Evolutionary conservation across 208 protist species (phyloP).

Genomic region (Wallacemonas rigidus): DNA sequence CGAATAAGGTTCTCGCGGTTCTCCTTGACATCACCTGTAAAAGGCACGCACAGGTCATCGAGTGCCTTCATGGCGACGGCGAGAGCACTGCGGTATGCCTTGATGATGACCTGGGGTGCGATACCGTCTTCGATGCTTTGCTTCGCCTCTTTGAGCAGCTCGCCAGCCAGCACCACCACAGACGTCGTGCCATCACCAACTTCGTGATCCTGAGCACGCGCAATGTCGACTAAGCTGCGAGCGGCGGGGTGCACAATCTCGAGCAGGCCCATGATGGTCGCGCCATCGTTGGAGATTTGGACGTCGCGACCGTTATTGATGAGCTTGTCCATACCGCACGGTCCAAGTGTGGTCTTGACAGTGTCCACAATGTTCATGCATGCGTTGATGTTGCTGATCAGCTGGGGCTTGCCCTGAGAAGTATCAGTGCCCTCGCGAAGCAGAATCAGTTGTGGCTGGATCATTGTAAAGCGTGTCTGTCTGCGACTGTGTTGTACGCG

Average conservation of each 20-base stretch:
- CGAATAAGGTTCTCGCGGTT: constrained; percentile 88
- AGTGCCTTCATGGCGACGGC: constrained; percentile 81
- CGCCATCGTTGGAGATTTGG: constrained; percentile 99
- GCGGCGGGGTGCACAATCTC: constrained; percentile 99
- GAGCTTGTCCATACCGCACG: constrained; percentile 99
- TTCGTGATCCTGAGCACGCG: constrained; percentile 97
- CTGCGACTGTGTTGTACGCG: background rate
- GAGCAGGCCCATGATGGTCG: constrained; percentile 99
- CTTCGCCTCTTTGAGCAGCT: constrained; percentile 98
- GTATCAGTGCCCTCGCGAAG: constrained; percentile 99
- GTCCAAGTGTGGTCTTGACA: constrained; percentile 96
- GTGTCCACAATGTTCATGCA: constrained; percentile 96
- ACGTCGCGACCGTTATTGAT: constrained; percentile 94
- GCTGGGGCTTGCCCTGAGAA: constrained; percentile 99
- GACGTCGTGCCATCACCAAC: constrained; percentile 99
- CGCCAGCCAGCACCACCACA: constrained; percentile 99
- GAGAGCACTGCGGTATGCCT: constrained; percentile 92
- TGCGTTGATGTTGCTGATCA: constrained; percentile 99
- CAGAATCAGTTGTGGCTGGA: constrained; percentile 98
- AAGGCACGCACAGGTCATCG: constrained; percentile 93
- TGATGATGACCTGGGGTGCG: constrained; percentile 99
- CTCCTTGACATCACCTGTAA: constrained; percentile 54
- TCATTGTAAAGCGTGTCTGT: constrained; percentile 56
- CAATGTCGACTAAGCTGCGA: constrained; percentile 99
- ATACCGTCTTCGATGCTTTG: constrained; percentile 99